Evolutionary conservation across 352 stramenopile species (phyloP).

Genomic region (Phytophthora colocasiae): DNA sequence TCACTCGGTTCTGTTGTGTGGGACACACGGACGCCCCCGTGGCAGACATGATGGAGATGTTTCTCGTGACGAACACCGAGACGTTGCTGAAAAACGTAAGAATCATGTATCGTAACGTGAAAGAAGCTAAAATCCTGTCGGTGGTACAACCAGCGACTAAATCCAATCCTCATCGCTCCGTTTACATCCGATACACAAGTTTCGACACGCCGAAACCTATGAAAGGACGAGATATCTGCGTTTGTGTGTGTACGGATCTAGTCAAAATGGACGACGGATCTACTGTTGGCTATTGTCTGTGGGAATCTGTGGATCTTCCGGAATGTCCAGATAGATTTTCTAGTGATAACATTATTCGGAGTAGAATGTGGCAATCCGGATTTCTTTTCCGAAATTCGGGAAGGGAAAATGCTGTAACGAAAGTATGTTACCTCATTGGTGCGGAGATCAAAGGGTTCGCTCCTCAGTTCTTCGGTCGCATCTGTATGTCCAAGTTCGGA

Average conservation of each 20-base stretch:
- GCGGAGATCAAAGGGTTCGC: conserved; percentile 33
- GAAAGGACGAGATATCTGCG: conserved; percentile 44
- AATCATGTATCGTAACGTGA: conserved; percentile 59
- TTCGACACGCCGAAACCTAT: conserved; percentile 52
- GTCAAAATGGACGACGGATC: conserved; percentile 30
- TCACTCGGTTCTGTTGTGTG: conserved; percentile 60
- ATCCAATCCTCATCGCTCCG: conserved; percentile 34
- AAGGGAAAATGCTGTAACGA: conserved; percentile 40
- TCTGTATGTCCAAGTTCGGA: conserved; percentile 55
- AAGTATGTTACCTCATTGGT: conserved; percentile 60
- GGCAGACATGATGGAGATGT: conserved; percentile 59
- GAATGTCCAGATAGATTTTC: conserved; percentile 40
- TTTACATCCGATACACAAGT: conserved; percentile 47
- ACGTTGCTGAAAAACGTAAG: conserved; percentile 56
- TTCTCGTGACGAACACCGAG: conserved; percentile 46
- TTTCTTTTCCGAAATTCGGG: conserved; percentile 55
- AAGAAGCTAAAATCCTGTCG: conserved; percentile 54
- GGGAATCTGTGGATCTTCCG: conserved; percentile 55
- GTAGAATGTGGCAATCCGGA: conserved; percentile 51
- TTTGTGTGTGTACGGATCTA: conserved; percentile 43
- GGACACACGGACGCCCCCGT: conserved; percentile 43
- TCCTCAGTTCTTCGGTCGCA: conserved; percentile 33
- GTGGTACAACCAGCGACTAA: conserved; percentile 38
- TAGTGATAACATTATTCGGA: conserved; percentile 43
- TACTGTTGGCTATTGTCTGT: conserved; percentile 66